phyloP scores from a whole-genome alignment of 2,329 filamentous ascomycete species.

The Beauveria pseudobassiana region DNA sequence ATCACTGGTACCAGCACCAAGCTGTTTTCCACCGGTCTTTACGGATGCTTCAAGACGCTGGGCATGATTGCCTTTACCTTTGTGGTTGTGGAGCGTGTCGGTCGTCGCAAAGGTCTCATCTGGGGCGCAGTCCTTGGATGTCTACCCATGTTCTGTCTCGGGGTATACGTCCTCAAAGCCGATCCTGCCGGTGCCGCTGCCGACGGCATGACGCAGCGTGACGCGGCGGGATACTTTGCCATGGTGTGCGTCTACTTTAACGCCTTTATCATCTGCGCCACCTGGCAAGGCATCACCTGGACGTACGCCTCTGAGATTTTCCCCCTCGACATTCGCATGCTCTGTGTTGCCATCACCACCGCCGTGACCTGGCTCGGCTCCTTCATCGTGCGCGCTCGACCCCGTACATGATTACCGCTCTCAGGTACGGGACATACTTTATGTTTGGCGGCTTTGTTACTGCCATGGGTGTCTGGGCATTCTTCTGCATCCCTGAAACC shows the following conservation, averaged over 20 bases:
- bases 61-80: slow-evolving; percentile 33
- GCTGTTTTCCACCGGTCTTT: slow-evolving; percentile 33
- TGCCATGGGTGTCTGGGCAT: slow-evolving; percentile 37
- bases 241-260: slow-evolving; percentile 36
- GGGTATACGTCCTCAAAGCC: slow-evolving; percentile 24
- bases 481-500: slow-evolving; percentile 41
- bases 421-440: slow-evolving; percentile 44
- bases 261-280: slow-evolving; percentile 28
- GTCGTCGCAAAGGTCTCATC: slow-evolving; percentile 41
- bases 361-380: slow-evolving; percentile 32
- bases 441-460: slow-evolving; percentile 39
- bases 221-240: slow-evolving; percentile 35
- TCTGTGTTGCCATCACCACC: slow-evolving; percentile 27
- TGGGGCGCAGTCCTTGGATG: slow-evolving; percentile 32
- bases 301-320: slow-evolving; percentile 42
- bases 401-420: slow-evolving; percentile 32
- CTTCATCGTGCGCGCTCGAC: slow-evolving; percentile 31
- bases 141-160: slow-evolving; percentile 34
- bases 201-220: slow-evolving; percentile 34
- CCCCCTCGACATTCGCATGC: slow-evolving; percentile 28
- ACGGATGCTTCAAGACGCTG: slow-evolving; percentile 31
- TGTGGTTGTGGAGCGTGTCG: slow-evolving; percentile 39
- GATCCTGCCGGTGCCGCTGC: slow-evolving; percentile 29
- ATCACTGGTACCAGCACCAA: slow-evolving; percentile 24
- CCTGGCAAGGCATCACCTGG: slow-evolving; percentile 36